Conservation (phyloP, 2,329 filamentous ascomycete species). For the Aspergillus texensis region DNA sequence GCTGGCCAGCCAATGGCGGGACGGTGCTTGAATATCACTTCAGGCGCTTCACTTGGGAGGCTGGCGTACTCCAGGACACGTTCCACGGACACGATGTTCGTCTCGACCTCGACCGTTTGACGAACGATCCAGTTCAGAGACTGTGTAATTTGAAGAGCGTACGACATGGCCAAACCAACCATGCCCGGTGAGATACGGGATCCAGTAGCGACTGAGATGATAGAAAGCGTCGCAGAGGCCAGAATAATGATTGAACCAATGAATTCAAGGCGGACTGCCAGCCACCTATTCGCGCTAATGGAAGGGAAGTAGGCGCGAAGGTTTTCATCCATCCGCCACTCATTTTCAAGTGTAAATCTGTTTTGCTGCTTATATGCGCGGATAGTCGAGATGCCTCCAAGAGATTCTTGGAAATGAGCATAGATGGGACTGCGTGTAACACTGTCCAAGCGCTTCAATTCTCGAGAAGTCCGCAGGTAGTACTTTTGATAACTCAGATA, state of each 20-base stretch:
- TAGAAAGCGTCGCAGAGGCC: conserved; percentile 77
- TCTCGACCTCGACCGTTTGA: conserved; percentile 99
- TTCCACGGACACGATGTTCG: conserved; percentile 99
- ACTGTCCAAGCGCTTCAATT: conserved; percentile 93
- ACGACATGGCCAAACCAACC: conserved; percentile 95
- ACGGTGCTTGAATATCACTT: conserved; percentile 84
- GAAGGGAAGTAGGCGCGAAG: conserved; percentile 93
- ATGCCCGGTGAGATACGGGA: conserved; percentile 68
- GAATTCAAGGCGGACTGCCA: conserved; percentile 92
- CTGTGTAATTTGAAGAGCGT: conserved; percentile 94
- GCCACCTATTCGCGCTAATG: conserved; percentile 91
- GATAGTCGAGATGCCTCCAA: conserved; percentile 92
- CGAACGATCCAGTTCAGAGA: conserved; percentile 99
- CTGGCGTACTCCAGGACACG: conserved; percentile 93
- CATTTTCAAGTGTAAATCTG: conserved; percentile 88
- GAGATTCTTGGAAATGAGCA: conserved; percentile 96
- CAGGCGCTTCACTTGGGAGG: conserved; percentile 89
- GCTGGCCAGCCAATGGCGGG: conserved; percentile 91
- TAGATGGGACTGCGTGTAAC: conserved; percentile 95
- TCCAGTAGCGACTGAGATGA: conserved; percentile 74
- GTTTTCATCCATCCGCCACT: conserved; percentile 96
- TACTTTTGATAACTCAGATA: conserved; percentile 97
- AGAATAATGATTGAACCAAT: conserved; percentile 94
- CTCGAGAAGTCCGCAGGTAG: conserved; percentile 92
- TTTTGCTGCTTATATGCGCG: conserved; percentile 88